Base-by-base conservation (phyloP, 2,329 filamentous ascomycete species). In the Ploettnerulaceae sp. region DNA sequence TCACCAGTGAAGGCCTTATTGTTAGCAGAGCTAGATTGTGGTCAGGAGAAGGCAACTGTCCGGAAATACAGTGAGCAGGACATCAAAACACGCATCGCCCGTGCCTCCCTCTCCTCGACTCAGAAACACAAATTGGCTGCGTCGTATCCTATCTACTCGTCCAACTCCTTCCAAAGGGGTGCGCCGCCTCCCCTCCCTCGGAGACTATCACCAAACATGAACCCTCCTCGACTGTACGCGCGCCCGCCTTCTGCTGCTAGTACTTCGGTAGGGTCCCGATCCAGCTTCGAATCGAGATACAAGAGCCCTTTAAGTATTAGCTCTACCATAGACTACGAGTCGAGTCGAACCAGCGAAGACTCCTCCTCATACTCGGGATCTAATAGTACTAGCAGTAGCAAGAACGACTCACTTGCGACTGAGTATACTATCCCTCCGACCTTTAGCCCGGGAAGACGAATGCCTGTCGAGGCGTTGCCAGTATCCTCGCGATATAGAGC, bases 261-360 rank as follows among this genome's bases (percentile, higher is more conserved):
- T 20, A 52, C 29, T 17, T 41, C 38, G 12, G 36, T 49, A 24
- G 43, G 36, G 18, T 48, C 50, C 15, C 46, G 52, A 42, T 55
- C 51, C 2, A 58, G 55, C 36, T 61, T 54, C 42, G 55, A 58
- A 32, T 59, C 57, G n/a, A 52, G 55, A 45, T 36, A 50, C 11
- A 57, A 54, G 44, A 62, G 58, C 37, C 59, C 59, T 20, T 45
- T 63, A 36, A 61, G 60, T 28, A 57, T 51, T 33, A 57, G 36
- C 21, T 56, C 55, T 12, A 57, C 58, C 5, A 39, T 53, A 22
- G 54, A 57, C 17, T 54, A 51, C 32, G 49, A 47, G 11, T 53
- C 59, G 7, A 58, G 51, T 35, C 38, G 52, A 12, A 53, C 49
- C 14, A 57, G 55, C 45, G 50, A 53, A 7, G 52, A 57, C 29